Evolutionary conservation across 306 rosid species (phyloP).

Genomic region (Rosa persica): DNA sequence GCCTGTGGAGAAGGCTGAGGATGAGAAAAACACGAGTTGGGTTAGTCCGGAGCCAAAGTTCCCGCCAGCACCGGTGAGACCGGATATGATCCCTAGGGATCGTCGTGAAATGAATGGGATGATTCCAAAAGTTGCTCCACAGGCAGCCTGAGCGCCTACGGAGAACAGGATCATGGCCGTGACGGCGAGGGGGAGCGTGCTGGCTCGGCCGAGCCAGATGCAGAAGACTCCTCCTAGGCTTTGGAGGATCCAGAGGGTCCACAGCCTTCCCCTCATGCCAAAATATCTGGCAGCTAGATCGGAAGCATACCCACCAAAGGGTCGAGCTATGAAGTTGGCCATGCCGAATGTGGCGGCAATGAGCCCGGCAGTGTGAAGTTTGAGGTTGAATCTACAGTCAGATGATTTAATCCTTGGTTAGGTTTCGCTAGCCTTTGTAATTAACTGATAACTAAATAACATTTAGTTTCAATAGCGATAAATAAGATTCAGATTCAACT

Average conservation of each 20-base stretch:
- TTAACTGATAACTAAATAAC: not conserved
- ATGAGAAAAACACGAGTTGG: constrained; percentile 72
- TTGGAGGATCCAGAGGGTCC: constrained; percentile 81
- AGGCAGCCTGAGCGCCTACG: constrained; percentile 84
- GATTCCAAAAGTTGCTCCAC: constrained; percentile 85
- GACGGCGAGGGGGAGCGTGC: constrained; percentile 58
- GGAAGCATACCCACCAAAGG: constrained; percentile 76
- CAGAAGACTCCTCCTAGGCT: constrained; percentile 80
- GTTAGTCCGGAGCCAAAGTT: constrained; percentile 87
- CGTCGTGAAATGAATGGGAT: constrained; percentile 82
- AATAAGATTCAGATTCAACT: not conserved
- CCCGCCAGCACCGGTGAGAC: constrained; percentile 83
- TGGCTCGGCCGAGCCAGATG: constrained; percentile 79
- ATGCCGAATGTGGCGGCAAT: constrained; percentile 88
- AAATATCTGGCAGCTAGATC: constrained; percentile 56
- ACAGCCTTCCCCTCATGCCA: constrained; percentile 86
- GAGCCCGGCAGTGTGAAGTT: constrained; percentile 82
- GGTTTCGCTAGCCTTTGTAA: not conserved
- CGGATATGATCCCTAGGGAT: constrained; percentile 74
- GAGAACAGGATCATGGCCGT: constrained; percentile 84
- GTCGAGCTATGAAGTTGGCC: constrained; percentile 84
- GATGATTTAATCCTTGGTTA: not conserved
- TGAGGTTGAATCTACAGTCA: constrained; percentile 44
- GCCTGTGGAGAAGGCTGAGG: constrained; percentile 45
- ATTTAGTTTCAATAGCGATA: not conserved